Base-by-base conservation (phyloP, 192 early-diverging fungal genomes). In the Linnemannia exigua region DNA sequence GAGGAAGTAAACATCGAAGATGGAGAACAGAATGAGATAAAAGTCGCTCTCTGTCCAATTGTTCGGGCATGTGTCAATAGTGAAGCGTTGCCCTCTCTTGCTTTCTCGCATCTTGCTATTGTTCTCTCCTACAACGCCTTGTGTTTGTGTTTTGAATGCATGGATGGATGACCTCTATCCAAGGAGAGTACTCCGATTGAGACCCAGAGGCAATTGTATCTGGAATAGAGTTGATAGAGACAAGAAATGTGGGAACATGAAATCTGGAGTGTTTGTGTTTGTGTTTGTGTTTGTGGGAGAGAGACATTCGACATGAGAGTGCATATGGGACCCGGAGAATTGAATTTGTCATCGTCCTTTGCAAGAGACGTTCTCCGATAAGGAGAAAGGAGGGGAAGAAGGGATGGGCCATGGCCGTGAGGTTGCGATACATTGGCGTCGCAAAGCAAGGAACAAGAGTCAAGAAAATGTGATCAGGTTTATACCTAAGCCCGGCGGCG, bases 401-500 rank as follows among this genome's bases (percentile, higher is more conserved):
- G 9, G 41, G 9, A 44, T 6, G 41, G n/a, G n/a, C n/a, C n/a
- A n/a, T n/a, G n/a, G n/a, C n/a, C n/a, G n/a, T n/a, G n/a, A n/a
- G n/a, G n/a, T n/a, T n/a, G n/a, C n/a, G n/a, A n/a, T n/a, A n/a
- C n/a, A n/a, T n/a, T n/a, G n/a, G n/a, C n/a, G n/a, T n/a, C n/a
- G n/a, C n/a, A n/a, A n/a, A n/a, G n/a, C n/a, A n/a, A 33, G 15
- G 12, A 63, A 35, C 35, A 67, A 28, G 35, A 35, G 5, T 67
- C 14, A 67, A 28, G 12, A 67, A 67, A 63, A 63, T 5, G 20
- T 8, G 38, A 16, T n/a, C 7, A 20, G 33, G 9, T 54, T n/a
- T n/a, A 28, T 76, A 85, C 83, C 83, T 58, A 41, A 85, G 46
- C 3, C 77, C 83, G 9, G 77, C 77, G 12, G 83, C 73, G 19